phyloP scores from a whole-genome alignment of 2,329 filamentous ascomycete genomes.

The Chalaropsis ovoidea region DNA sequence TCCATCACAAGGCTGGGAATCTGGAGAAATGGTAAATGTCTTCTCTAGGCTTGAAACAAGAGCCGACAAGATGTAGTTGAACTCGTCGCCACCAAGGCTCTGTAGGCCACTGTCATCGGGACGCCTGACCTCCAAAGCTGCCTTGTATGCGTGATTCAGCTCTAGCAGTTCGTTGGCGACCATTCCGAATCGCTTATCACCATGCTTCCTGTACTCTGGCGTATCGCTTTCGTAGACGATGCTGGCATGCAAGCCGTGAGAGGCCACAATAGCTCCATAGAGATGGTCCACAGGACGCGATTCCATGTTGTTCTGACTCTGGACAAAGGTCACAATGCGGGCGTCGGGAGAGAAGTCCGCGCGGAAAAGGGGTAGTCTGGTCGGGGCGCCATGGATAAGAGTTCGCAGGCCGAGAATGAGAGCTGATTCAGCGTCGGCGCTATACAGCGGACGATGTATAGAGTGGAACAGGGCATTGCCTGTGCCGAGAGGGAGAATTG shows the following conservation, averaged over 20 bases:
- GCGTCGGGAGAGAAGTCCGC: slow-evolving; percentile 52
- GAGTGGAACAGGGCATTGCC: slow-evolving; percentile 57
- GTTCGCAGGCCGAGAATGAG: slow-evolving; percentile 45
- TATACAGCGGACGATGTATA: slow-evolving; percentile 48
- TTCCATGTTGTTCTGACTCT: slow-evolving; percentile 20
- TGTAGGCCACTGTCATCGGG: slow-evolving; percentile 27
- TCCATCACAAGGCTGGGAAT: slow-evolving; percentile 58
- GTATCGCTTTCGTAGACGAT: slow-evolving; percentile 90
- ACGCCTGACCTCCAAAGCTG: slow-evolving; percentile 34
- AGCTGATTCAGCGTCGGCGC: slow-evolving; percentile 33
- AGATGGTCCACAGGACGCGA: slow-evolving; percentile 34
- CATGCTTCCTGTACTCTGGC: slow-evolving; percentile 64
- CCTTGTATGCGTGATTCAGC: slow-evolving; percentile 42
- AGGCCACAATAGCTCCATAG: slow-evolving; percentile 73
- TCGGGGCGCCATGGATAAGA: slow-evolving; percentile 47
- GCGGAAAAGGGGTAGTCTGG: slow-evolving; percentile 51
- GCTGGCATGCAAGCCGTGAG: slow-evolving; percentile 81
- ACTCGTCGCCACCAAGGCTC: slow-evolving; percentile 32
- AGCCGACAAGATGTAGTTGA: slow-evolving; percentile 68
- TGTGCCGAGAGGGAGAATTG: slow-evolving; percentile 52
- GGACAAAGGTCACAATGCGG: slow-evolving; percentile 35
- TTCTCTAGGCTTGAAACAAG: slow-evolving; percentile 74
- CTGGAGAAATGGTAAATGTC: slow-evolving; percentile 71
- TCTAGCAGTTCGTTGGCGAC: slow-evolving; percentile 66
- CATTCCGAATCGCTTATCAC: slow-evolving; percentile 70